Conservation (phyloP, 2,329 filamentous ascomycete species). For the Alternaria solani region DNA sequence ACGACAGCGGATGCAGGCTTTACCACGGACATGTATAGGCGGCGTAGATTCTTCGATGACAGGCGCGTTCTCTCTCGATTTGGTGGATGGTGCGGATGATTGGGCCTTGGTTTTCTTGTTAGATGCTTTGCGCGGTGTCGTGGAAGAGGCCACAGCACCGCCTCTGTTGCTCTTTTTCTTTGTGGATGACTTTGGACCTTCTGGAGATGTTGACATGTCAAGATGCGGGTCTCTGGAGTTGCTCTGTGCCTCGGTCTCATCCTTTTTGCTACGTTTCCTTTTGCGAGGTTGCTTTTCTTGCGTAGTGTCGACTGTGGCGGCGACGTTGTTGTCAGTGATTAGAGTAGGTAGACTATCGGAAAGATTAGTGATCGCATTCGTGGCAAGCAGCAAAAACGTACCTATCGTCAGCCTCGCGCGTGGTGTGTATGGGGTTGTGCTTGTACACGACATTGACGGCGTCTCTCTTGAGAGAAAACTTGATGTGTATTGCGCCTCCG, state of each 20-base stretch:
- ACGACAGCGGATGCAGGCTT: slow-evolving; percentile 30
- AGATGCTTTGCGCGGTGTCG: slow-evolving; percentile 8
- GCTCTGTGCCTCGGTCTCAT: slow-evolving; percentile 21
- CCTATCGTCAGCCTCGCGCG: slow-evolving; percentile 19
- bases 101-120: slow-evolving; percentile 30
- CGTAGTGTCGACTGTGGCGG: slow-evolving; percentile 7
- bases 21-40: slow-evolving; percentile 23
- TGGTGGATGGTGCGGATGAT: slow-evolving; percentile 24
- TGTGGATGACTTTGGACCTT: slow-evolving; percentile 20
- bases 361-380: not conserved
- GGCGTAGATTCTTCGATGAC: slow-evolving; percentile 9
- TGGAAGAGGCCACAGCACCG: slow-evolving; percentile 11
- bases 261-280: slow-evolving; percentile 31
- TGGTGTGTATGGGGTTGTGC: slow-evolving; percentile 45
- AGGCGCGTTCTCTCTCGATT: slow-evolving; percentile 21
- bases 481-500: slow-evolving; percentile 45
- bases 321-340: slow-evolving; percentile 6
- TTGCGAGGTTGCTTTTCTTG: slow-evolving; percentile 23
- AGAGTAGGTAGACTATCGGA: slow-evolving; percentile 14
- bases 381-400: slow-evolving; percentile 15
- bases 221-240: slow-evolving; percentile 22
- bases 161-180: slow-evolving; percentile 36
- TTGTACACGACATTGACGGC: slow-evolving; percentile 49
- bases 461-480: slow-evolving; percentile 46
- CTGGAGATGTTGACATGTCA: slow-evolving; percentile 35